Base-by-base conservation (phyloP, 2,329 filamentous ascomycete species). In the Aspergillus sp. region DNA sequence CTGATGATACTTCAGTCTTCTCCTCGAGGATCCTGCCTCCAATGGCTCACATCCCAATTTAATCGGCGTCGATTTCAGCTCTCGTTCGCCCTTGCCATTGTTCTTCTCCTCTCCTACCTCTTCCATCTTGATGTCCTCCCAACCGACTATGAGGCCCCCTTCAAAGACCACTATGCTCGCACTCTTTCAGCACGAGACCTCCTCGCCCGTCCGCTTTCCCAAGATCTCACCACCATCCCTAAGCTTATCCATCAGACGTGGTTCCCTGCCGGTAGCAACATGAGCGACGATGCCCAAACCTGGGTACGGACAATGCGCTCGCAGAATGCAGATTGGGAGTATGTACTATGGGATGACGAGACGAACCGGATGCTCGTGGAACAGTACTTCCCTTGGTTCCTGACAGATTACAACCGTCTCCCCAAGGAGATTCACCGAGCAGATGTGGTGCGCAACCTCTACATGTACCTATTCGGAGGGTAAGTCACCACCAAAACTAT, bases 191-290 rank as follows among this genome's bases (percentile, higher is more conserved):
- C 65, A 2, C 25, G 50, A 1, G 50, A 57, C 10, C 62, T 67
- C 4, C 57, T 67, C 17, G 30, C 62, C 3, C 65, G 64, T 8
- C 65, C 62, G 0, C 39, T 61, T 13, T 58, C 64, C 8, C 6
- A 30, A 6, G 64, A 67, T 25, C 50, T 47, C 23, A 63, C 57
- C 30, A 61, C 62, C 8, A 63, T 67, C 39, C 65, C 65, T 10
- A 67, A 64, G 47, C 47, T 67, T 5, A 66, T 67, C 58, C 65
- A 67, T 38, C 65, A 67, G 36, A 67, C 65, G 56, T 67, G 65
- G 65, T 67, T 67, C 25, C 65, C 65, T 0, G 65, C 64, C 1
- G 65, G 65, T 5, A 67, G 57, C 61, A 66, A 66, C 59, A 67
- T 67, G 65, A 64, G 62, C 27, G 62, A 62, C 25, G 57, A 61